phyloP scores from a whole-genome alignment of 208 protist species.

The Leishmania amazonensis region DNA sequence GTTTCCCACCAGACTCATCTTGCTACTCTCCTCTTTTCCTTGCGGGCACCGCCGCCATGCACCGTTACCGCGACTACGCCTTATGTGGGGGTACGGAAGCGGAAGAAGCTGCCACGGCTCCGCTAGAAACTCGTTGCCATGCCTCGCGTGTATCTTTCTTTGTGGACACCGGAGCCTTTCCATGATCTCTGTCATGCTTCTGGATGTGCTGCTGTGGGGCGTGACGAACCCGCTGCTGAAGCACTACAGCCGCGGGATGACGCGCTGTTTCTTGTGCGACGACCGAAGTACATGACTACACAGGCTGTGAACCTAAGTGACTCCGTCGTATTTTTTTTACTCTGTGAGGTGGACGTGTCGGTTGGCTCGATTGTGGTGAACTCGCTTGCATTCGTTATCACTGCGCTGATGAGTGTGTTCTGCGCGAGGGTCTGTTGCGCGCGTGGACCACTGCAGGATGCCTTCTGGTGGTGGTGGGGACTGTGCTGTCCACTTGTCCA shows the following conservation, averaged over 20 bases:
- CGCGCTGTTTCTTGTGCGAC: slow-evolving; percentile 52
- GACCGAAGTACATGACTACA: slow-evolving; percentile 74
- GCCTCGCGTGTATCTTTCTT: background rate
- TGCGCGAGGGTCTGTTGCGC: slow-evolving; percentile 61
- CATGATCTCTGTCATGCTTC: slow-evolving; percentile 67
- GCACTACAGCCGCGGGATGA: slow-evolving; percentile 76
- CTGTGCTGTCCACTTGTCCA: slow-evolving; percentile 59
- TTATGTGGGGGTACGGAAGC: background rate
- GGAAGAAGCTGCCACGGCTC: background rate
- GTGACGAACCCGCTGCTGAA: slow-evolving; percentile 88
- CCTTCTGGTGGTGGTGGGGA: slow-evolving; percentile 67
- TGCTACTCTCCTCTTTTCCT: background rate
- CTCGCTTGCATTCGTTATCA: slow-evolving; percentile 84
- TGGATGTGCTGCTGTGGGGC: slow-evolving; percentile 84
- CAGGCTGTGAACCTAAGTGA: slow-evolving; percentile 75
- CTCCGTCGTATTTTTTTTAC: slow-evolving; percentile 79
- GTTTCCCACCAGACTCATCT: background rate
- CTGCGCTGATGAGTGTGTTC: slow-evolving; percentile 63
- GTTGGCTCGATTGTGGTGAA: slow-evolving; percentile 86
- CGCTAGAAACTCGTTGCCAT: background rate
- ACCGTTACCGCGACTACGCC: background rate
- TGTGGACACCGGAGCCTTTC: too few species aligned
- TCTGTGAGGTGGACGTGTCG: slow-evolving; percentile 78
- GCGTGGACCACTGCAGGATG: slow-evolving; percentile 52
- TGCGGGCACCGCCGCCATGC: background rate